Evolutionary conservation across 306 rosid species (phyloP).

Genomic region (Cucumis melo): DNA sequence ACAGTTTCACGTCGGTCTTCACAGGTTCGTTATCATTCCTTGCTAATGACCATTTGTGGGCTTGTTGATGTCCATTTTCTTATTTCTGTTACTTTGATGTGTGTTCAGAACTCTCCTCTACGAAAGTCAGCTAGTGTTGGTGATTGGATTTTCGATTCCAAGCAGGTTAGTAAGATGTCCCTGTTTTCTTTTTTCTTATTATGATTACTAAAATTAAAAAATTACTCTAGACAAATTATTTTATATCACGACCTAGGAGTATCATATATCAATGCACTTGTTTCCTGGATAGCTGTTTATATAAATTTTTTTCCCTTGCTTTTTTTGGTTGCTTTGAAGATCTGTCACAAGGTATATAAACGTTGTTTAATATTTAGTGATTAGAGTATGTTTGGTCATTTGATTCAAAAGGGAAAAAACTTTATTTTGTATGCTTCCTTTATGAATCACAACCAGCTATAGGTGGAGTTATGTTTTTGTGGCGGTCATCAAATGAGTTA

Average conservation of each 20-base stretch:
- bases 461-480: background rate
- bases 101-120: constrained; percentile 60
- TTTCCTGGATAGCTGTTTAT: background rate
- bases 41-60: background rate
- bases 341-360: background rate
- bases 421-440: background rate
- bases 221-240: background rate
- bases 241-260: background rate
- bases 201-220: background rate
- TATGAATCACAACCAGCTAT: background rate
- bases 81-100: constrained; percentile 19
- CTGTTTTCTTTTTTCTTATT: background rate
- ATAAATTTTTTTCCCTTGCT: background rate
- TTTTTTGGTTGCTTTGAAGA: background rate
- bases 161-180: constrained; percentile 45
- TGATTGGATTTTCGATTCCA: constrained; percentile 81
- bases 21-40: constrained; percentile 52
- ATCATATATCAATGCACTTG: no score
- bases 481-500: background rate
- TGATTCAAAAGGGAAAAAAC: background rate
- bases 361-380: background rate
- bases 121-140: constrained; percentile 95
- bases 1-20: constrained; percentile 71
- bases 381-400: background rate
- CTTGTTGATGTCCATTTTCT: constrained; percentile 5